Conservation (phyloP, 2,329 filamentous ascomycete genomes). For the Phoma sp. region DNA sequence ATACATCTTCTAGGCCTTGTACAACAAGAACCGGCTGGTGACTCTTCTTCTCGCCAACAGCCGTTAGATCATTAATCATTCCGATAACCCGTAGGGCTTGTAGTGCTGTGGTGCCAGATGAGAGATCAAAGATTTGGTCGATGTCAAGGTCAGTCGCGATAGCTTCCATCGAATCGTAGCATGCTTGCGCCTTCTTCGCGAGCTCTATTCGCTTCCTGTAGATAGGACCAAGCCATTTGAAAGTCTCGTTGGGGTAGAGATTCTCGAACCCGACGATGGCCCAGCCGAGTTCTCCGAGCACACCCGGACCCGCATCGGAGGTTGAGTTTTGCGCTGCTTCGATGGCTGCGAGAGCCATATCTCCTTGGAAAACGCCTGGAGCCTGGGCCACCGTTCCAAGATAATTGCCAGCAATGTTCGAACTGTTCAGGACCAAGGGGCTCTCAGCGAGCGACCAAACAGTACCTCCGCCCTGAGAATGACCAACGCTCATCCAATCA, state of each 20-base stretch:
- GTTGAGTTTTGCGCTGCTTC: background rate
- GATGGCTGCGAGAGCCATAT: background rate
- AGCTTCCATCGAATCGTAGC: constrained; percentile 3
- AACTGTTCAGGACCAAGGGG: background rate
- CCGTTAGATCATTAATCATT: background rate
- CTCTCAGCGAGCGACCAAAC: constrained; percentile 11
- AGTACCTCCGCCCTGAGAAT: constrained; percentile 9
- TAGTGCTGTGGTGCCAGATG: background rate
- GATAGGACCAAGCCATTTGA: background rate
- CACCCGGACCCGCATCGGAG: background rate
- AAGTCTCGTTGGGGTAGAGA: background rate
- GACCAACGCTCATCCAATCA: constrained; percentile 4
- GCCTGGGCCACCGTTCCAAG: constrained; percentile 5
- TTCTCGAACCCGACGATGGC: background rate
- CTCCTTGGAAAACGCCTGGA: constrained; percentile 6
- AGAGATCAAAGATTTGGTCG: background rate
- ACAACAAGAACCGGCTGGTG: background rate
- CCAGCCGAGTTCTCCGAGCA: constrained; percentile 3
- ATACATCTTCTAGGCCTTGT: background rate
- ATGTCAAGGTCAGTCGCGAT: background rate
- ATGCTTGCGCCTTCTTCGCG: constrained; percentile 1
- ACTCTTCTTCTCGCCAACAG: background rate
- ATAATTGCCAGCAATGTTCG: background rate
- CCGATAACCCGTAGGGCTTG: background rate
- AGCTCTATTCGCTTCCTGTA: constrained; percentile 5